A percentile compares a stretch with the other conserved stretches of the same genome.
These are phyloP conservation scores for Lagenaria siceraria DNA, from an alignment of 306 rosid genomes.

Conservation along the genomic window DNA sequence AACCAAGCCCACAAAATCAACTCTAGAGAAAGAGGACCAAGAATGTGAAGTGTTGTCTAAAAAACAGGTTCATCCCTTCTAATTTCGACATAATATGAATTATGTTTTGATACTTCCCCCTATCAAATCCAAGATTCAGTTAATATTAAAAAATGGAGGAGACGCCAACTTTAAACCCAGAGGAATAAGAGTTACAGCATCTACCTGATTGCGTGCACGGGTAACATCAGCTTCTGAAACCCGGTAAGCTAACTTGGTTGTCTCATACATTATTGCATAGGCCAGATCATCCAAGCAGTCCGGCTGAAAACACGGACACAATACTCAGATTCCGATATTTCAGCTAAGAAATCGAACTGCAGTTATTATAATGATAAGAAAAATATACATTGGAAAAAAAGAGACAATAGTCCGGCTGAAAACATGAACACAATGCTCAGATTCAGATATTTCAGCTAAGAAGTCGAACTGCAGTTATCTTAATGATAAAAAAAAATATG, in stretches of 20 bases:
- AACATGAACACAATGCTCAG: not conserved
- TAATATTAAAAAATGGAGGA: not conserved
- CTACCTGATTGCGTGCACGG: conserved; percentile 88
- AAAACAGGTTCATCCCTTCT: not conserved
- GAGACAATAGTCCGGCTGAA: conserved; percentile 36
- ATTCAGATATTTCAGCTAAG: not conserved
- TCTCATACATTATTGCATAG: conserved; percentile 74
- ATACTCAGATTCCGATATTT: not conserved
- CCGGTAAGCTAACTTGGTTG: conserved; percentile 62
- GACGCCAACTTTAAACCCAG: not conserved
- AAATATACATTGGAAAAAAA: not conserved
- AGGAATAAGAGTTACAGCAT: not conserved
- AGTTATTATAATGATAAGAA: not conserved
- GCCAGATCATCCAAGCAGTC: conserved; percentile 71
- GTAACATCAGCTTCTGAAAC: conserved; percentile 75
- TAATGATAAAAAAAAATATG: not conserved
- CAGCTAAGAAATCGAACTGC: not conserved
- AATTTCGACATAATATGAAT: not conserved
- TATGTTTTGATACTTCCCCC: not conserved
- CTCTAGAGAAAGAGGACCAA: too few species aligned
- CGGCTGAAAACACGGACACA: conserved; percentile 28
- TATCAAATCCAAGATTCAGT: not conserved
- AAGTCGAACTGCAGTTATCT: not conserved
- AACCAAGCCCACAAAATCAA: too few species aligned
- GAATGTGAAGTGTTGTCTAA: not conserved